These are phyloP conservation scores for Aquilaria sinensis DNA, from an alignment of 345 rosid species.

Conservation along the genomic window DNA sequence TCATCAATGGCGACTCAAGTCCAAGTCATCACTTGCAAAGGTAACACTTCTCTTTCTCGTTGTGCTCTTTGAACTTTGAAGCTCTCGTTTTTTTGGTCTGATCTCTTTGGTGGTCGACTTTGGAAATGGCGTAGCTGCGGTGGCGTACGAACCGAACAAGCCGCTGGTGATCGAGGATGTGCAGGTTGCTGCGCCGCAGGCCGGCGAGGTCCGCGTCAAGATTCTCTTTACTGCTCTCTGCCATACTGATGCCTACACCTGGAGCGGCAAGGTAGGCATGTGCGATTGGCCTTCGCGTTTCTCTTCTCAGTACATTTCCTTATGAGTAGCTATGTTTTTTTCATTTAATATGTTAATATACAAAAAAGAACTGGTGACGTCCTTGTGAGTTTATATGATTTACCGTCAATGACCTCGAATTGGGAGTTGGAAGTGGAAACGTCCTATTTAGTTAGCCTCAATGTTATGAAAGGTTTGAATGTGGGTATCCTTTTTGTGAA, in stretches of 20 bases:
- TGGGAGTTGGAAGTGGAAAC: no score
- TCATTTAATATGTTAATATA: no score
- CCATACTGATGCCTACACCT: constrained; percentile 97
- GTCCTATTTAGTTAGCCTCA: no score
- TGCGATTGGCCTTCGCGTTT: no score
- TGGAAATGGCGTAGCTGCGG: constrained; percentile 61
- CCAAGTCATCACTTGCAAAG: constrained; percentile 94
- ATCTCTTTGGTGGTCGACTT: constrained; percentile 6
- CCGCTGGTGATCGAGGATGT: constrained; percentile 85
- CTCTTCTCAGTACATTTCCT: no score
- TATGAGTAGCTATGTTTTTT: no score
- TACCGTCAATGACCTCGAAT: no score
- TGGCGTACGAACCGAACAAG: constrained; percentile 91
- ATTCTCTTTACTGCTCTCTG: constrained; percentile 89
- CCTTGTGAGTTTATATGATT: no score
- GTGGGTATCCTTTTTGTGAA: no score
- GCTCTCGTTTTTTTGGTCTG: not conserved
- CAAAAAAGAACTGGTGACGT: no score
- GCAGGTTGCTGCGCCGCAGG: constrained; percentile 94
- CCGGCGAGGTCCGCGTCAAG: constrained; percentile 91
- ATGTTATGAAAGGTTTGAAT: no score
- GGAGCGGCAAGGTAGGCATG: constrained; percentile 88
- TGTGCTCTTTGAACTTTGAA: constrained; percentile 5
- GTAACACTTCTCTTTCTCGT: constrained; percentile 20
- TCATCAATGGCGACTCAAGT: constrained; percentile 67